These are phyloP conservation scores for Sphagnum contortum DNA, from an alignment of 225 moss, liverwort and hornwort genomes.

Conservation along the genomic window DNA sequence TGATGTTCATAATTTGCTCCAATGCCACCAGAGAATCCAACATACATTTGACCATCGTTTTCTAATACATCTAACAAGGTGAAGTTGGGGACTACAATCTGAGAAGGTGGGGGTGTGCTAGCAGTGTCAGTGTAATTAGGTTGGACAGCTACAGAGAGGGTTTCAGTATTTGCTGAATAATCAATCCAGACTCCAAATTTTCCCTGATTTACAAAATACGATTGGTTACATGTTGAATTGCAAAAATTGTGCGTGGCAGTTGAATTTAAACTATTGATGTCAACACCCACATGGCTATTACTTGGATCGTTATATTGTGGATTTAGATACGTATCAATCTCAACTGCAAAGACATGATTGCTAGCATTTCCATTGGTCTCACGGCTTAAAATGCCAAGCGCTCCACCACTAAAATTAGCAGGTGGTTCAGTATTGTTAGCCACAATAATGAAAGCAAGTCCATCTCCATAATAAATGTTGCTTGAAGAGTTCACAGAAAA, in stretches of 20 bases:
- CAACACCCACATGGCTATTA: slow-evolving; percentile 41
- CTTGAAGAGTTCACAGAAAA: slow-evolving; percentile 29
- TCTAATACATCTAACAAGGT: too few relatives aligned
- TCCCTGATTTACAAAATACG: too few relatives aligned
- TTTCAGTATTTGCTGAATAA: too few relatives aligned
- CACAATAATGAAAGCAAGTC: slow-evolving; percentile 42
- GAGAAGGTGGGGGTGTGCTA: too few relatives aligned
- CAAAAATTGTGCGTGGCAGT: slow-evolving; percentile 8
- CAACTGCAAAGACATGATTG: slow-evolving; percentile 38
- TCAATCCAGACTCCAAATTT: too few relatives aligned
- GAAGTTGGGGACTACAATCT: too few relatives aligned
- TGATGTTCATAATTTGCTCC: slow-evolving; percentile 22
- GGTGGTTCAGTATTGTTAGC: slow-evolving; percentile 24
- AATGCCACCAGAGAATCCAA: slow-evolving; percentile 36
- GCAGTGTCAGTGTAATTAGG: too few relatives aligned
- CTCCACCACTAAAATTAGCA: slow-evolving; percentile 14
- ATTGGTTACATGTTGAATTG: too few relatives aligned
- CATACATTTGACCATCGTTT: slow-evolving; percentile 12
- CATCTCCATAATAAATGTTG: slow-evolving; percentile 26
- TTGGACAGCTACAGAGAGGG: too few relatives aligned
- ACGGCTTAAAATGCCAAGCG: too few relatives aligned
- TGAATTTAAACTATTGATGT: slow-evolving; percentile 45
- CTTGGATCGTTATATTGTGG: slow-evolving; percentile 23
- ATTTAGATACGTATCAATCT: slow-evolving; percentile 48
- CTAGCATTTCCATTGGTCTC: slow-evolving; percentile 9